These are phyloP conservation scores for Cicer cuneatum DNA, from an alignment of 306 rosid genomes.

Conservation along the genomic window DNA sequence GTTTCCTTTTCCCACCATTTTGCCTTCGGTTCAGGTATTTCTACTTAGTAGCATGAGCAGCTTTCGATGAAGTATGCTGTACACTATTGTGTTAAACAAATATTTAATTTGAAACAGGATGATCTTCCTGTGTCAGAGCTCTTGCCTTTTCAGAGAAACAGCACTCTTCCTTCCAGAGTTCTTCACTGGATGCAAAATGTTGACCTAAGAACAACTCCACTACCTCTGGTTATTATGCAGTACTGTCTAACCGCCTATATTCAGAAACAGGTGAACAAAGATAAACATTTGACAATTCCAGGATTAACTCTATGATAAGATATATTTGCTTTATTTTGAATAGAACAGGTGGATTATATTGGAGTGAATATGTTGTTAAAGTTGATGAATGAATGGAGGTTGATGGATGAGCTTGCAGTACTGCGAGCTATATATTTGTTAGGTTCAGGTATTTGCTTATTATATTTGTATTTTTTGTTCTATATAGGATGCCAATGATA, in stretches of 20 bases:
- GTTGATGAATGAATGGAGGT: slow-evolving; percentile 94
- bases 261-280: slow-evolving; percentile 74
- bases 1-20: slow-evolving; percentile 91
- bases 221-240: slow-evolving; percentile 82
- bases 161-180: slow-evolving; percentile 89
- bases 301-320: slow-evolving; percentile 26
- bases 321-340: slow-evolving; percentile 40
- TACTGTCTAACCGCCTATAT: slow-evolving; percentile 78
- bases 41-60: slow-evolving; percentile 27
- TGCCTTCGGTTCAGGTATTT: slow-evolving; percentile 84
- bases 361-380: slow-evolving; percentile 82
- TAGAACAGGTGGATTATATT: slow-evolving; percentile 77
- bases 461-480: slow-evolving; percentile 24
- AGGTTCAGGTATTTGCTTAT: slow-evolving; percentile 81
- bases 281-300: slow-evolving; percentile 40
- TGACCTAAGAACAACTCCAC: slow-evolving; percentile 75
- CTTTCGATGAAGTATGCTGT: slow-evolving; percentile 42
- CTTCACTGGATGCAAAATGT: slow-evolving; percentile 82
- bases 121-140: slow-evolving; percentile 76
- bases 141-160: slow-evolving; percentile 92
- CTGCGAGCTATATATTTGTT: slow-evolving; percentile 92
- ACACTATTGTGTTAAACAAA: slow-evolving; percentile 38
- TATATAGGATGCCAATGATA: slow-evolving; percentile 2
- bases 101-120: slow-evolving; percentile 66
- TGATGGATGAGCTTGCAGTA: slow-evolving; percentile 96